Evolutionary conservation across 768 basidiomycete genomes (phyloP), one percentile per base, ranked within the genome.

Genomic region (Tephrocybe sp.): DNA sequence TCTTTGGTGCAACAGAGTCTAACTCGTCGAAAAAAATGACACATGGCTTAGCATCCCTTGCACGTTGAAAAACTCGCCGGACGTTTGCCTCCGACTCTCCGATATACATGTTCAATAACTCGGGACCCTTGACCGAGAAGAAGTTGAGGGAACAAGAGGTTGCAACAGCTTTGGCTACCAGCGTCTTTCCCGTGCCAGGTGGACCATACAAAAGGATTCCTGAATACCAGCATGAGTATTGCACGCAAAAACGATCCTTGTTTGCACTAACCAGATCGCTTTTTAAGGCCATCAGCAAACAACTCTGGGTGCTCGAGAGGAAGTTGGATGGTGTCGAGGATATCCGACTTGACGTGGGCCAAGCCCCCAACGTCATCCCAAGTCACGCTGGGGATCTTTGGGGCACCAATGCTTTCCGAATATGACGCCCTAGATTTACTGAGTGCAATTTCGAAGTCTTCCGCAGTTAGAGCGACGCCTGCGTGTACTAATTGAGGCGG

Each of bases 361-460:
- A 99, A 72, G 4, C 97, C 97, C 22, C 97, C 97, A 11, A 99
- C 88, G 65, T 99, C 97, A 65, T 98, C 93, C 97, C 97, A 99
- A 0, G 87, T 80, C 0, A 99, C 94, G 55, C 78, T 87, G 1
- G 97, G 97, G 32, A 99, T 99, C 58, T 89, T 94, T 0, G 97
- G 97, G 20, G 93, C 92, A n/a, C 95, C 96, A 53, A 98, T 96
- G 62, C 80, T 92, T 63, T 94, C 91, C 7, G 91, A 88, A 66
- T 95, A 95, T 0, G 87, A 79, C 9, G 79, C 70, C 48, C 93
- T 75, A 11, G 89, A 87, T 53, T 84, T 79, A 11, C 76, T 74
- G 16, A 98, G 73, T 0, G 92, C 92, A 13, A 58, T 50, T 3
- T 86, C 79, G 59, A 98, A 86, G 62, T 98, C 92, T 36, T 73